Base-by-base conservation (phyloP, 1,284 basidiomycete genomes). In the Paramarasmius palmivorus region DNA sequence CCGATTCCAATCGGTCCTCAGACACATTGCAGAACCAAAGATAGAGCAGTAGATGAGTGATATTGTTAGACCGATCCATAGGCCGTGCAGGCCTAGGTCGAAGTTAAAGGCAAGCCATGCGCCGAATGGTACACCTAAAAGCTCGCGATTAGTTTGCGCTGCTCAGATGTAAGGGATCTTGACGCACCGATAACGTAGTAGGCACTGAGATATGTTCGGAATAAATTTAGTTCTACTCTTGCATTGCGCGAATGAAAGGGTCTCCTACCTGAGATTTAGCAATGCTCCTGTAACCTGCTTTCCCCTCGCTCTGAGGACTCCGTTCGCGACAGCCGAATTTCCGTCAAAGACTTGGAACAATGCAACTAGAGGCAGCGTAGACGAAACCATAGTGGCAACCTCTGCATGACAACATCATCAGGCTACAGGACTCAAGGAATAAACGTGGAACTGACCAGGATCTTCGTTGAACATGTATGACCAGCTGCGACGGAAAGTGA, bases 391-490 rank as follows among this genome's bases (percentile, higher is more conserved):
- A 3, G 59, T 53, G 29, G 87, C 77, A 4, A 92, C 88, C 61
- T 72, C 84, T 82, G 56, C 35, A 47, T n/a, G 36, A 40, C 6
- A 26, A 54, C 17, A 9, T 12, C 12, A 32, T 38, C 37, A 23
- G 34, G 37, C 2, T 19, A 19, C 3, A 14, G 9, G 2, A 17
- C 17, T 25, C 3, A n/a, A 37, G 19, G 22, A 35, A 15, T 5
- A 40, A 1, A 4, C 35, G 48, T 49, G 23, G 40, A 39, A 62
- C 72, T 14, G 56, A 82, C 87, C 77, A 6, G 83, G 78, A 69
- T 96, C 93, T 52, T 85, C 75, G 63, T 94, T 96, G 77, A 96
- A 97, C 22, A 95, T 68, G 63, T 87, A 85, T 2, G 81, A 93
- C 90, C 92, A 94, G 3, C 74, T 73, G 34, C 83, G 68, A 5